These are phyloP conservation scores for Suhomyces kilbournensis DNA, from an alignment of 805 yeast species.

Conservation along the genomic window DNA sequence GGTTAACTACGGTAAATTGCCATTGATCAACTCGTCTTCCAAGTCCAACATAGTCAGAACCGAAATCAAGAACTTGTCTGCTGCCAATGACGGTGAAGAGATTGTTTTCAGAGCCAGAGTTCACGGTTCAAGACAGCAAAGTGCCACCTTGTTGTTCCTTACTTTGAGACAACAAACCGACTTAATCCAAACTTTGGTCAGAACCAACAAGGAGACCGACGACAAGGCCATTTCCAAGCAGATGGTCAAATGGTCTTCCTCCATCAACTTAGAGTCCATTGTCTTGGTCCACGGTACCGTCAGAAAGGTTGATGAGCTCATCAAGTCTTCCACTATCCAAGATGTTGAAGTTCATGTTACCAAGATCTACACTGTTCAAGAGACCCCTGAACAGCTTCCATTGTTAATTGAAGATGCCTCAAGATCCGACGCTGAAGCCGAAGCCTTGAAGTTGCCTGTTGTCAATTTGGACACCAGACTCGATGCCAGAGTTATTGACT, in stretches of 20 bases:
- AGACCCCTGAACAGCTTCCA: constrained; percentile 90
- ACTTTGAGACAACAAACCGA: constrained; percentile 88
- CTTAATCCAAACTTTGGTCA: constrained; percentile 80
- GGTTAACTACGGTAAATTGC: constrained; percentile 85
- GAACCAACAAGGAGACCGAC: constrained; percentile 62
- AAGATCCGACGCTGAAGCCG: constrained; percentile 92
- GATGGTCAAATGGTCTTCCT: constrained; percentile 94
- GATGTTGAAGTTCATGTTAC: constrained; percentile 80
- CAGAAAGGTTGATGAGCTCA: constrained; percentile 77
- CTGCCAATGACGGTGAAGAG: constrained; percentile 67
- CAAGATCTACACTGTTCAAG: constrained; percentile 73
- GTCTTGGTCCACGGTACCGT: constrained; percentile 87
- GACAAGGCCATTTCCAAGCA: constrained; percentile 67
- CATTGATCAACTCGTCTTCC: constrained; percentile 73
- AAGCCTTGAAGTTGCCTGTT: constrained; percentile 84
- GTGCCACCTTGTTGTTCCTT: constrained; percentile 89
- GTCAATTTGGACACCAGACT: constrained; percentile 95
- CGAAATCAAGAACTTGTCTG: constrained; percentile 53
- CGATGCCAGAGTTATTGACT: constrained; percentile 92
- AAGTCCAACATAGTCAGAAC: constrained; percentile 68
- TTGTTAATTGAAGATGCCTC: constrained; percentile 94
- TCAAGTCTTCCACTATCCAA: constrained; percentile 88
- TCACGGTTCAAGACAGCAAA: constrained; percentile 91
- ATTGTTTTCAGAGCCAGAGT: constrained; percentile 91
- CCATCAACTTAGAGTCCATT: constrained; percentile 83